These are phyloP conservation scores for Melampsora abietis-canadensis DNA, from an alignment of 1,284 basidiomycete species.

Conservation along the genomic window DNA sequence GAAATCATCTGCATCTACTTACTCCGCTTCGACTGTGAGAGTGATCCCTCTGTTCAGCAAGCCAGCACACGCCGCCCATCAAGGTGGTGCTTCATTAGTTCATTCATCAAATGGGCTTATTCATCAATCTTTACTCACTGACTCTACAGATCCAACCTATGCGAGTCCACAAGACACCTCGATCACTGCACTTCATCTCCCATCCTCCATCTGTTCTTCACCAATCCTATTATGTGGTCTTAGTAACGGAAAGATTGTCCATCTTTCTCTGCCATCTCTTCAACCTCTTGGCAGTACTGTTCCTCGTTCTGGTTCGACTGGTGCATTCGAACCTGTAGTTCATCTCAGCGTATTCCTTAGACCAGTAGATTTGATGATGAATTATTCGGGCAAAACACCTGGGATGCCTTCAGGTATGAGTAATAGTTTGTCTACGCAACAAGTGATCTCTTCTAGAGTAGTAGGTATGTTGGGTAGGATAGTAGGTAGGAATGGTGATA, in stretches of 20 bases:
- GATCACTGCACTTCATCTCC: conserved; percentile 37
- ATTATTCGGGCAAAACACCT: neutral
- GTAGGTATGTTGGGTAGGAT: conserved; percentile 24
- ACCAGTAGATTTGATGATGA: conserved; percentile 6
- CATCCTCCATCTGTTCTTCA: conserved; percentile 15
- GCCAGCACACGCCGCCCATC: conserved; percentile 15
- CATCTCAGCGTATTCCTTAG: conserved; percentile 5
- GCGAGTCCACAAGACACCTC: conserved; percentile 13
- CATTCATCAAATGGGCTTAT: conserved; percentile 24
- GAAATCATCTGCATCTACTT: neutral
- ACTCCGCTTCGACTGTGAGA: conserved; percentile 12
- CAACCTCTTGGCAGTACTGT: conserved; percentile 26
- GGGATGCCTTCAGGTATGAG: neutral
- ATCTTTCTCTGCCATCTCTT: conserved; percentile 28
- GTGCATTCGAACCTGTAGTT: conserved; percentile 7
- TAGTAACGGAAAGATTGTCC: conserved; percentile 27
- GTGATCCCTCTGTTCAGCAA: conserved; percentile 34
- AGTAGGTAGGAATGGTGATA: conserved; percentile 19
- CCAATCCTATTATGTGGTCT: conserved; percentile 24
- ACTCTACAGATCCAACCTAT: neutral
- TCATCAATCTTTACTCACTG: neutral
- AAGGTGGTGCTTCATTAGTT: conserved; percentile 21
- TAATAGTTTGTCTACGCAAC: neutral
- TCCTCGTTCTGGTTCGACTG: neutral
- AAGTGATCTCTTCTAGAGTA: neutral